Percentiles rank a stretch among this genome's conserved stretches.
Evolutionary conservation across 495 filamentous ascomycete genomes (phyloP).

Genomic region (Glarea lozoyensis): DNA sequence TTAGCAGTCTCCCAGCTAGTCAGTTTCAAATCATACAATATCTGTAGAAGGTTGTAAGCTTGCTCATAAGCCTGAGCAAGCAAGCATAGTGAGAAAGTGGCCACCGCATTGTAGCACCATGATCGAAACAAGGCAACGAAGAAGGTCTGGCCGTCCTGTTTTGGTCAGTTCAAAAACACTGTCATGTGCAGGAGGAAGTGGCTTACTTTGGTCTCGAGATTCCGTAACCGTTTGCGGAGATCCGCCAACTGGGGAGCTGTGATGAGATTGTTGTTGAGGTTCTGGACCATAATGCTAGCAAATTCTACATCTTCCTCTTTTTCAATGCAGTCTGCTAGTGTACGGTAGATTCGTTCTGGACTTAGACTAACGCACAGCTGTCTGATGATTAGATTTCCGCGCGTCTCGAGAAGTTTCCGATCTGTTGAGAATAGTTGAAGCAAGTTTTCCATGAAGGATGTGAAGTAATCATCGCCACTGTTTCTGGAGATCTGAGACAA

Average conservation of each 20-base stretch:
- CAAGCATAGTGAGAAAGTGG: conserved; percentile 91
- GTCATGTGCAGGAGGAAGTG: neutral
- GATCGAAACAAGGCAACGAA: conserved; percentile 91
- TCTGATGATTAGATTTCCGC: conserved; percentile 93
- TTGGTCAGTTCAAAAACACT: conserved; percentile 20
- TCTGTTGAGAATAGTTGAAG: conserved; percentile 94
- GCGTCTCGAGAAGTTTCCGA: conserved; percentile 76
- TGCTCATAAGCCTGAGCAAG: conserved; percentile 98
- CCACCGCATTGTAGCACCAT: conserved; percentile 98
- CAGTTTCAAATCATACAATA: conserved; percentile 58
- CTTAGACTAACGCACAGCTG: conserved; percentile 90
- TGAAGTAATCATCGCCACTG: conserved; percentile 95
- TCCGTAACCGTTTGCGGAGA: conserved; percentile 79
- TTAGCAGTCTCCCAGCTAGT: conserved; percentile 25
- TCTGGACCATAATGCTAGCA: conserved; percentile 98
- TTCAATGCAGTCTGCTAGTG: conserved; percentile 91
- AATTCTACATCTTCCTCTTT: conserved; percentile 98
- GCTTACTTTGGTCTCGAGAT: conserved; percentile 72
- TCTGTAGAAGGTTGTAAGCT: conserved; percentile 91
- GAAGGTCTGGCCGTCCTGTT: conserved; percentile 83
- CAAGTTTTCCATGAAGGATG: conserved; percentile 95
- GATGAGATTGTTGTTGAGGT: conserved; percentile 97
- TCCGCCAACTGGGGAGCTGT: conserved; percentile 93
- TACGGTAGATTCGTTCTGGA: conserved; percentile 92
- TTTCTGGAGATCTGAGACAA: conserved; percentile 93